Conservation (phyloP, 768 basidiomycete genomes). For the Stropharia rugosoannulata region DNA sequence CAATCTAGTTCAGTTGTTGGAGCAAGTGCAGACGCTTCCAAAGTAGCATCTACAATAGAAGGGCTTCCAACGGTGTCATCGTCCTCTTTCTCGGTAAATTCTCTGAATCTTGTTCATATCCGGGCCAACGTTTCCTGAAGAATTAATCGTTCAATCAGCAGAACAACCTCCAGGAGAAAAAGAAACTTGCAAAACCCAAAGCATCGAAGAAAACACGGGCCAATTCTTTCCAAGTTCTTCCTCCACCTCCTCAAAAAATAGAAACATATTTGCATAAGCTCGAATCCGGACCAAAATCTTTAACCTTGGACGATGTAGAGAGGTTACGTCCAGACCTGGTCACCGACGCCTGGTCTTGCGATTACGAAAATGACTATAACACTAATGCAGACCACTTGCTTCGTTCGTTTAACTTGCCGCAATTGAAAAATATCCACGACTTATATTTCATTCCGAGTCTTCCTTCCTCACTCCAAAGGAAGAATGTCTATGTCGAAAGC, state of each 20-base stretch:
- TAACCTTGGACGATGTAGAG: slow-evolving; percentile 64
- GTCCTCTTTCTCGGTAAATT: too few species aligned
- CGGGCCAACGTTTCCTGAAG: too few species aligned
- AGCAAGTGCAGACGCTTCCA: too few species aligned
- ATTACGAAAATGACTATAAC: slow-evolving; percentile 55
- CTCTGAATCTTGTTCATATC: too few species aligned
- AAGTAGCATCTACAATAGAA: too few species aligned
- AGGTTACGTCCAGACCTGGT: slow-evolving; percentile 42
- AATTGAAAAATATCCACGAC: slow-evolving; percentile 54
- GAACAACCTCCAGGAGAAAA: too few species aligned
- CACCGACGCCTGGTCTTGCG: slow-evolving; percentile 32
- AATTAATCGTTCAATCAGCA: too few species aligned
- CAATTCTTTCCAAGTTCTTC: slow-evolving; percentile 11
- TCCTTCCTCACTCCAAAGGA: slow-evolving; percentile 33
- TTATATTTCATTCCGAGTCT: slow-evolving; percentile 42
- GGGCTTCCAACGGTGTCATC: too few species aligned
- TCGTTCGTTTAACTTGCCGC: slow-evolving; percentile 61
- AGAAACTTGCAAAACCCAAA: background rate
- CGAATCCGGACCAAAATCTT: slow-evolving; percentile 39
- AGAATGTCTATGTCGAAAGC: slow-evolving; percentile 44
- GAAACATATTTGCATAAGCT: slow-evolving; percentile 59
- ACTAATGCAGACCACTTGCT: slow-evolving; percentile 51
- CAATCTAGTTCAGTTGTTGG: too few species aligned
- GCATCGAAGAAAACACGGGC: background rate
- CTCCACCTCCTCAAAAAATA: slow-evolving; percentile 34